These are phyloP conservation scores for Zygosaccharomyces sapae DNA, from an alignment of 1,139 yeast species.

Conservation along the genomic window DNA sequence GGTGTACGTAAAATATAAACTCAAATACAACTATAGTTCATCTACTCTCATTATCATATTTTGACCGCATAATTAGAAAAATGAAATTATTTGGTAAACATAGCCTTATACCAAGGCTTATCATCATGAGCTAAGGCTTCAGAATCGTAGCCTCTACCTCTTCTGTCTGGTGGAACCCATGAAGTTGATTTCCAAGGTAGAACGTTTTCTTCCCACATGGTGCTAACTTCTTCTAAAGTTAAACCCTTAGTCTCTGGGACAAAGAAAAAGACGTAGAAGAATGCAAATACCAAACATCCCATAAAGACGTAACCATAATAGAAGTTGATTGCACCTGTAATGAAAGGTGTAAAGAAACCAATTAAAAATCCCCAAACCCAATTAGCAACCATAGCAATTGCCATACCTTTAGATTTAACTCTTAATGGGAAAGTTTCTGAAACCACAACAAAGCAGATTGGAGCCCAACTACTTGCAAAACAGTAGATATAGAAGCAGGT, in stretches of 20 bases:
- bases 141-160: slow-evolving; percentile 29
- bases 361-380: slow-evolving; percentile 76
- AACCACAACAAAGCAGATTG: slow-evolving; percentile 65
- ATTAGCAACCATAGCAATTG: slow-evolving; percentile 64
- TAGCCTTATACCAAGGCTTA: slow-evolving; percentile 8
- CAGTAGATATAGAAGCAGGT: slow-evolving; percentile 72
- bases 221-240: slow-evolving; percentile 65
- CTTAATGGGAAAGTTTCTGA: slow-evolving; percentile 74
- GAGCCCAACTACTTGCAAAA: slow-evolving; percentile 83
- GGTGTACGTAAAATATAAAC: not conserved
- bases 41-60: not conserved
- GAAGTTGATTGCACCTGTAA: slow-evolving; percentile 41
- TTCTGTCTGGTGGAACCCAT: slow-evolving; percentile 31
- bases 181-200: slow-evolving; percentile 43
- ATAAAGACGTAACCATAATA: slow-evolving; percentile 67
- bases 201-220: slow-evolving; percentile 43
- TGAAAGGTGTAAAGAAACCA: slow-evolving; percentile 68
- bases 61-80: not conserved
- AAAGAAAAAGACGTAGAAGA: slow-evolving; percentile 57
- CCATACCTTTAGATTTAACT: slow-evolving; percentile 71
- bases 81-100: not conserved
- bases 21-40: not conserved
- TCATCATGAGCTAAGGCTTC: slow-evolving; percentile 19
- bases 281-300: slow-evolving; percentile 58
- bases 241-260: slow-evolving; percentile 69